These are phyloP conservation scores for Schizochytrium sp. DNA, from an alignment of 108 stramenopile species.

Conservation along the genomic window DNA sequence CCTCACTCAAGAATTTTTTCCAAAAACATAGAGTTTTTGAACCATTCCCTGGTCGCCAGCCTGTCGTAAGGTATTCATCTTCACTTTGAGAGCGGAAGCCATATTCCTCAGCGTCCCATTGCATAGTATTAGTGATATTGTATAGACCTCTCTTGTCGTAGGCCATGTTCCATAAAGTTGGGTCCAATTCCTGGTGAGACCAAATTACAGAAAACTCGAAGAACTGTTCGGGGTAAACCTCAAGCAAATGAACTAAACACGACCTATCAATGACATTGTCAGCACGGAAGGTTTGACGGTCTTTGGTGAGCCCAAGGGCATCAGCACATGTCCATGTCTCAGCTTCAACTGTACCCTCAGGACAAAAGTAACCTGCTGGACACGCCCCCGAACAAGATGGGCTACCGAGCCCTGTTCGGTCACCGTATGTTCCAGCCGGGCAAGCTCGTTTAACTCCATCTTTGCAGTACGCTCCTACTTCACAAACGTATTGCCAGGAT, in stretches of 20 bases:
- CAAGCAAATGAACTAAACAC: conserved; percentile 36
- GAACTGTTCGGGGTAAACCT: conserved; percentile 55
- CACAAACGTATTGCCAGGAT: conserved; percentile 22
- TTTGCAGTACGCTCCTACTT: conserved; percentile 35
- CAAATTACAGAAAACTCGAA: conserved; percentile 21
- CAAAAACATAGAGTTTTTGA: conserved; percentile 44
- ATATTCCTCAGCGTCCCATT: not conserved
- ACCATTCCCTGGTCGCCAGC: conserved; percentile 11
- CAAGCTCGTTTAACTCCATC: conserved; percentile 26
- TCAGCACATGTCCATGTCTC: conserved; percentile 29
- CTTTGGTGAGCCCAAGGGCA: conserved; percentile 22
- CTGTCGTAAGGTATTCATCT: not conserved
- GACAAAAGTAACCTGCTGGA: conserved; percentile 61
- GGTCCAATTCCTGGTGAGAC: not conserved
- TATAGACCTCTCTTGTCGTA: not conserved
- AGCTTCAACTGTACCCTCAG: conserved; percentile 62
- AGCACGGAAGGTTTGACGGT: conserved; percentile 18
- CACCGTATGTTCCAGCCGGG: conserved; percentile 11
- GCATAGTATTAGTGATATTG: not conserved
- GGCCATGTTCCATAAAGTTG: not conserved
- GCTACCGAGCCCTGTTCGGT: not conserved
- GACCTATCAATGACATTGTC: conserved; percentile 22
- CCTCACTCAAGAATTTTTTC: not conserved
- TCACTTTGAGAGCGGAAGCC: not conserved
- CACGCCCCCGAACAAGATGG: not conserved